Conservation (phyloP, 306 rosid genomes). For the Betula pendula region DNA sequence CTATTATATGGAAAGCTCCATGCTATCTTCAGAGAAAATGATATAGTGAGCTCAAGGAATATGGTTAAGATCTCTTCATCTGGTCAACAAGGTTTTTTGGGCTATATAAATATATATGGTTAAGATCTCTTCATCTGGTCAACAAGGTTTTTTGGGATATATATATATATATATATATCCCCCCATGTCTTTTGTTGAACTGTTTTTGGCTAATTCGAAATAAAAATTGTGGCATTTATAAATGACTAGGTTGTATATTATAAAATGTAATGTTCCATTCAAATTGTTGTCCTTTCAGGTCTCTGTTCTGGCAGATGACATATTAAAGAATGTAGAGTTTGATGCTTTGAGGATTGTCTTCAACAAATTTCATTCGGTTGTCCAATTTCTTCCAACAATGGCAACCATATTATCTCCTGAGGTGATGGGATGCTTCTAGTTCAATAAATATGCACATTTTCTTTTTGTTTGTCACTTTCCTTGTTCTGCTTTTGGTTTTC, state of each 20-base stretch:
- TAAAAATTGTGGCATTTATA: background rate
- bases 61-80: background rate
- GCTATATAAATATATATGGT: too few relatives aligned
- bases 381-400: conserved; percentile 69
- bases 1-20: background rate
- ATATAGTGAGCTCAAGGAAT: background rate
- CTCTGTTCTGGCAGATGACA: conserved; percentile 90
- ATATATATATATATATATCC: too few relatives aligned
- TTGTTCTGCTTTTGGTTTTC: conserved; percentile 13
- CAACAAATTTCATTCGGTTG: conserved; percentile 88
- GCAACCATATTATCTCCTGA: conserved; percentile 86
- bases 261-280: background rate
- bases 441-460: background rate
- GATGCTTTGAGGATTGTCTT: conserved; percentile 81
- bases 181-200: background rate
- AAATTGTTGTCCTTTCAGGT: conserved; percentile 56
- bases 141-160: background rate
- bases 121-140: too few relatives aligned
- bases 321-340: conserved; percentile 87
- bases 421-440: conserved; percentile 44
- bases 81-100: background rate
- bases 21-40: background rate
- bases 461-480: background rate
- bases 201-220: background rate
- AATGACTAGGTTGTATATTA: background rate